Evolutionary conservation across 2,329 filamentous ascomycete species (phyloP), one percentile per base, ranked within the genome.

Genomic region (Fusarium sambucinum): DNA sequence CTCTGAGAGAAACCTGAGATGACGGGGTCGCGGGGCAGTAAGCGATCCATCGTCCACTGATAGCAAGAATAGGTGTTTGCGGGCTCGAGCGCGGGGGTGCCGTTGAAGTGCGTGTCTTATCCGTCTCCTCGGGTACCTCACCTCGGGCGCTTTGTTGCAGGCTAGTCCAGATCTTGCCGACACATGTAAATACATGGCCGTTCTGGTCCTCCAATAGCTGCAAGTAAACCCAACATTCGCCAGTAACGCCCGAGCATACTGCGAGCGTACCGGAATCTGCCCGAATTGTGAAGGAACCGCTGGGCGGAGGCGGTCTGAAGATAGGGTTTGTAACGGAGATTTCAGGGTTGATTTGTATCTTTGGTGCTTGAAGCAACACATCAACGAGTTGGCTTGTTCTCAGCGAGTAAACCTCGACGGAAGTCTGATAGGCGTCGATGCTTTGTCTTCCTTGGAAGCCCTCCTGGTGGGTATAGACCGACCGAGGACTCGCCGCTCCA

Each of bases 161-260:
- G 44, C 89, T 90, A 1, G 96, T 97, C 96, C 96, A 99, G 19
- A 96, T 82, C 80, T 99, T 99, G 21, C 91, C 94, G 56, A 96
- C 84, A 73, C 94, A 97, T 37, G 79, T 82, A 76, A 86, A 90
- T 44, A 81, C 69, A 23, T 80, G 80, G 2, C 78, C 75, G 23
- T 85, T 85, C 46, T 80, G 79, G 2, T 78, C 74, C 55, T 79
- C 75, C 12, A 79, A 71, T 11, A 82, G 76, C 65, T 89, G 86
- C 11, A 84, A 81, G 72, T 86, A 98, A 10, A 97, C 82, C 85
- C 92, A 97, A 45, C 95, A 89, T 80, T 98, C 95, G 14, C 95
- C 95, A 50, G 93, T 97, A 23, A 85, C 81, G 4, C 93, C 94
- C 50, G 94, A 97, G 55, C 91, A 88, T 32, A 97, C 83, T 5